Evolutionary conservation across 805 yeast species (phyloP).

Genomic region (Lachancea dasiensis): DNA sequence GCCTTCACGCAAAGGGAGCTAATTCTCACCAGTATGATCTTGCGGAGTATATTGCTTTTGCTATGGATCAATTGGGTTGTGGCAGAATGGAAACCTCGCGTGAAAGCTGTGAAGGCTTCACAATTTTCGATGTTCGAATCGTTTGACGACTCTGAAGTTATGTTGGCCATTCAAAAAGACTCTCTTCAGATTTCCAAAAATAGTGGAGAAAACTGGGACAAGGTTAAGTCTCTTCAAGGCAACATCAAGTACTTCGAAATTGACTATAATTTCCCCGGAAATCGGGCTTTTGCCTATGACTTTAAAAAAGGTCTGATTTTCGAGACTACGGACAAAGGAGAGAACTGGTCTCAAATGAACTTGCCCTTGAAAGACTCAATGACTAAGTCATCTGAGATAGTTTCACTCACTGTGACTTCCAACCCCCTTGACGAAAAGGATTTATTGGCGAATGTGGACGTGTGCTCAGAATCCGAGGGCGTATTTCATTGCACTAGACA

Average conservation of each 20-base stretch:
- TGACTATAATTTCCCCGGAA: conserved; percentile 1
- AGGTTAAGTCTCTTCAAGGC: neutral
- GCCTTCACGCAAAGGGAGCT: too few relatives aligned
- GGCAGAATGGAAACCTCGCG: conserved; percentile 19
- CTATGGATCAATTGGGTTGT: conserved; percentile 5
- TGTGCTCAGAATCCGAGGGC: conserved; percentile 4
- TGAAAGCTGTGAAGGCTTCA: conserved; percentile 10
- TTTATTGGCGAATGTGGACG: conserved; percentile 12
- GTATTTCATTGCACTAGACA: neutral
- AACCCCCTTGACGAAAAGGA: conserved; percentile 18
- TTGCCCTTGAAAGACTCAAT: conserved; percentile 3
- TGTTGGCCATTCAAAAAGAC: conserved; percentile 31
- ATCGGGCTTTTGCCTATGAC: conserved; percentile 4
- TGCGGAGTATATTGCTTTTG: conserved; percentile 2
- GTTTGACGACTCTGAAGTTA: conserved; percentile 51
- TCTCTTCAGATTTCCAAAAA: conserved; percentile 38
- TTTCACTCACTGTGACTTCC: conserved; percentile 11
- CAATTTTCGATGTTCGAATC: conserved; percentile 9
- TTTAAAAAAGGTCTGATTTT: conserved; percentile 9
- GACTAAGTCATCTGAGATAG: neutral
- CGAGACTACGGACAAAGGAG: conserved; percentile 28
- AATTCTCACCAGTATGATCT: neutral
- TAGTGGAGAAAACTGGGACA: conserved; percentile 46
- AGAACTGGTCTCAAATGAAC: conserved; percentile 19
- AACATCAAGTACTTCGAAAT: neutral